Conservation (phyloP, 2,329 filamentous ascomycete species). For the Colletotrichum sojae region DNA sequence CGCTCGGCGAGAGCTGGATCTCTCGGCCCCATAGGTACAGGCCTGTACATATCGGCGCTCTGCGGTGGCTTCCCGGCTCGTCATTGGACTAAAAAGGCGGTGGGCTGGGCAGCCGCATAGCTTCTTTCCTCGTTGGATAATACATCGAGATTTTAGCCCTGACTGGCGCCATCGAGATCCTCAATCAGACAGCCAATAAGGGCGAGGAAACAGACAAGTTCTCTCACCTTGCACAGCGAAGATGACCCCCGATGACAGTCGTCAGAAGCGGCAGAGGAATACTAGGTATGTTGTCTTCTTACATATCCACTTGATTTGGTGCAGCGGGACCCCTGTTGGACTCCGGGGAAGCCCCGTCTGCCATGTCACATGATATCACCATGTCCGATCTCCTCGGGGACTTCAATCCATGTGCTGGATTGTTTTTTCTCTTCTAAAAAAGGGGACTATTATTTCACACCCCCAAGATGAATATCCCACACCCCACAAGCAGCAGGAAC, state of each 20-base stretch:
- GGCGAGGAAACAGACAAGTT: neutral
- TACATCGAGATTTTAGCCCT: neutral
- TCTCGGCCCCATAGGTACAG: conserved; percentile 16
- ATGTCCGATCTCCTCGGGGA: conserved; percentile 21
- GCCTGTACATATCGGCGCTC: conserved; percentile 1
- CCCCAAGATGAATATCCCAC: no score
- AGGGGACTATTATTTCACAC: no score
- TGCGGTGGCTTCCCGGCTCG: conserved; percentile 9
- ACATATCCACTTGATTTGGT: no score
- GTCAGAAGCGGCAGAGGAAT: conserved; percentile 28
- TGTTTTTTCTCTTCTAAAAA: no score
- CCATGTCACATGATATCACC: conserved; percentile 1
- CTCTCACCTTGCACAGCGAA: neutral
- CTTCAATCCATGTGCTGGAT: no score
- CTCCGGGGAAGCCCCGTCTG: conserved; percentile 21
- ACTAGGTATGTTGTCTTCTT: neutral
- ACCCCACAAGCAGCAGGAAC: no score
- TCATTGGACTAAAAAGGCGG: conserved; percentile 15
- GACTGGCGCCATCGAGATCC: conserved; percentile 20
- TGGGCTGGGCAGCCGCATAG: conserved; percentile 6
- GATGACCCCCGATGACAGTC: neutral
- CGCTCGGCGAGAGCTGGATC: conserved; percentile 23
- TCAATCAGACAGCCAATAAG: neutral
- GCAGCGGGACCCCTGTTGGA: conserved; percentile 25
- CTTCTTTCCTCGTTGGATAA: neutral